Evolutionary conservation across 805 yeast genomes (phyloP), one percentile per base, ranked within the genome.

Genomic region (Candida ponderosae): DNA sequence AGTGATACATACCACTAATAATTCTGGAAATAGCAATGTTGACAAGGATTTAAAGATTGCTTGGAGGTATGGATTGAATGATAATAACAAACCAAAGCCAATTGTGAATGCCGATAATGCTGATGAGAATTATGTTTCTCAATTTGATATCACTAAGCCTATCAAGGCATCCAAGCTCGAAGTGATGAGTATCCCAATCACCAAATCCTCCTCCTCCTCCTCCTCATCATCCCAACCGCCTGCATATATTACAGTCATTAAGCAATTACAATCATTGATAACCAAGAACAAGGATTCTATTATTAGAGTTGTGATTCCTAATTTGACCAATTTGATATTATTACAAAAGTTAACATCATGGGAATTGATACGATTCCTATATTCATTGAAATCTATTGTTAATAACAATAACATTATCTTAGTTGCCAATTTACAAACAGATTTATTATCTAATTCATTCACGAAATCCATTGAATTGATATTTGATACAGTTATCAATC

Each of bases 1-100:
- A 36, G 14, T n/a, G 32, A 47, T 56, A 39, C 43, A 46, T 33
- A 43, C n/a, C n/a, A n/a, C n/a, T n/a, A 24, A 14, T 13, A 13
- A 24, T 24, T 8, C 7, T n/a, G n/a, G 31, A 13, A 28, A 10
- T 19, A 9, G 15, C 28, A 28, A 35, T 20, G 30, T 32, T 33
- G 48, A 47, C 18, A 23, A 61, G 6, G 85, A 81, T 45, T 63
- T 89, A 70, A 84, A 80, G 53, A 89, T 89, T 47, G 97, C 97
- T 1, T 89, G 97, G 97, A 73, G 97, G 50, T 89, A 89, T 52
- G 93, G 90, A 0, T 60, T 66, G 37, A 65, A 65, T 18, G 63
- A 65, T 35, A 61, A 59, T 32, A 39, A 47, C 51, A 36, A 55
- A 45, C 46, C 51, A 40, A 24, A 13, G 29, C 44, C 33, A 38